These are phyloP conservation scores for Cercospora janseana DNA, from an alignment of 2,329 filamentous ascomycete species.

Conservation along the genomic window DNA sequence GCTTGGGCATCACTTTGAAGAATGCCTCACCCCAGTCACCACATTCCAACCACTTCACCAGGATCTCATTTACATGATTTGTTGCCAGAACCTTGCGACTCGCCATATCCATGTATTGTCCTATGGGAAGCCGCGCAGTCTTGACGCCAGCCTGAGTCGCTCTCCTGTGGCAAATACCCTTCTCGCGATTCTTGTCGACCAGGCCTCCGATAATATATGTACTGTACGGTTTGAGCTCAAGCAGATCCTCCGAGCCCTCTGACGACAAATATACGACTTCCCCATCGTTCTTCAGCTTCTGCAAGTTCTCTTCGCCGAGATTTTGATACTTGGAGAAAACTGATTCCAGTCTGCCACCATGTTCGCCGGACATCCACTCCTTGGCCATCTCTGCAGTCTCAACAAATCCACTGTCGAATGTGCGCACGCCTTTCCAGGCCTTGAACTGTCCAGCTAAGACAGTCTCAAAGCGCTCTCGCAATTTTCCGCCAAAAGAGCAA, in stretches of 20 bases:
- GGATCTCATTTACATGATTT: slow-evolving; percentile 96
- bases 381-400: slow-evolving; percentile 65
- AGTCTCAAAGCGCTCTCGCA: slow-evolving; percentile 77
- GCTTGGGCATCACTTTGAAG: slow-evolving; percentile 79
- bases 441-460: slow-evolving; percentile 68
- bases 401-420: slow-evolving; percentile 72
- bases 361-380: slow-evolving; percentile 61
- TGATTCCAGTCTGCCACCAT: slow-evolving; percentile 35
- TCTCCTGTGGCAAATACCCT: slow-evolving; percentile 84
- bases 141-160: slow-evolving; percentile 73
- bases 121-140: slow-evolving; percentile 89
- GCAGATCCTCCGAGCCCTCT: slow-evolving; percentile 83
- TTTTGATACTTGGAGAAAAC: slow-evolving; percentile 29
- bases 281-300: slow-evolving; percentile 36
- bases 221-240: slow-evolving; percentile 78
- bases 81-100: slow-evolving; percentile 83
- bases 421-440: slow-evolving; percentile 75
- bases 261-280: slow-evolving; percentile 85
- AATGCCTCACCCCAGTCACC: slow-evolving; percentile 93
- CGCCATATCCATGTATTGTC: slow-evolving; percentile 90
- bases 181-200: slow-evolving; percentile 94
- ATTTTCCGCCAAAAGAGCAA: slow-evolving; percentile 70
- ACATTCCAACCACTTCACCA: slow-evolving; percentile 86
- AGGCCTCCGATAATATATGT: slow-evolving; percentile 92
- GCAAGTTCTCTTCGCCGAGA: slow-evolving; percentile 20